Evolutionary conservation across 371 early-diverging fungal species (phyloP).

Genomic region (Lichtheimia hyalospora): DNA sequence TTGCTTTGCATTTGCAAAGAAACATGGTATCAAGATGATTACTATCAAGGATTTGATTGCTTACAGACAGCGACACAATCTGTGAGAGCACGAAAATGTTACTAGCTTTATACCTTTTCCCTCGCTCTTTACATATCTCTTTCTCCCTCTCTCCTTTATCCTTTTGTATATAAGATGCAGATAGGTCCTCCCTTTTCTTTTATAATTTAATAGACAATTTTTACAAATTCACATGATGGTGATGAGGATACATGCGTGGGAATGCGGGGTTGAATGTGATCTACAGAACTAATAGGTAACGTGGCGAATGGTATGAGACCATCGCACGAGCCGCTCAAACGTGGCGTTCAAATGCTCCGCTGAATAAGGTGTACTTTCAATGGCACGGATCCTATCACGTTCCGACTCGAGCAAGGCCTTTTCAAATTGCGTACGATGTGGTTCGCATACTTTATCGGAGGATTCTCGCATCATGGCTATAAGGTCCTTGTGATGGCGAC

Average conservation of each 20-base stretch:
- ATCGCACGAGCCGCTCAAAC: constrained; percentile 13
- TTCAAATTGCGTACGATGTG: constrained; percentile 13
- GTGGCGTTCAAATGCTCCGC: constrained; percentile 17
- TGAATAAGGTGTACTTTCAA: constrained; percentile 6
- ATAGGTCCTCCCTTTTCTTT: not conserved
- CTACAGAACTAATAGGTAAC: not conserved
- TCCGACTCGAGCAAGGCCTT: constrained; percentile 13
- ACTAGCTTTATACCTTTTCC: not conserved
- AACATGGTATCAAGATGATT: constrained; percentile 82
- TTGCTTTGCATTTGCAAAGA: constrained; percentile 77
- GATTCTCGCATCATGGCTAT: constrained; percentile 1
- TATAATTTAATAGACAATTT: not conserved
- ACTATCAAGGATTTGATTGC: constrained; percentile 85
- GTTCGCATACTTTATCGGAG: constrained; percentile 9
- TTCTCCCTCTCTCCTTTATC: not conserved
- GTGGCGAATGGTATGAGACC: constrained; percentile 15
- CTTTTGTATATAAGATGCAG: not conserved
- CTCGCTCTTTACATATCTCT: not conserved
- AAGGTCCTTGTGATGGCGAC: constrained; percentile 6
- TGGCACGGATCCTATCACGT: constrained; percentile 7
- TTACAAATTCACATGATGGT: no score
- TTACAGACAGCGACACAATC: constrained; percentile 42
- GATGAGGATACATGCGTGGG: not conserved
- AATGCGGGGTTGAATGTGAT: not conserved
- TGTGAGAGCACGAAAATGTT: constrained; percentile 2